phyloP scores from a whole-genome alignment of 106 monocot species.

The Acorus calamus region DNA sequence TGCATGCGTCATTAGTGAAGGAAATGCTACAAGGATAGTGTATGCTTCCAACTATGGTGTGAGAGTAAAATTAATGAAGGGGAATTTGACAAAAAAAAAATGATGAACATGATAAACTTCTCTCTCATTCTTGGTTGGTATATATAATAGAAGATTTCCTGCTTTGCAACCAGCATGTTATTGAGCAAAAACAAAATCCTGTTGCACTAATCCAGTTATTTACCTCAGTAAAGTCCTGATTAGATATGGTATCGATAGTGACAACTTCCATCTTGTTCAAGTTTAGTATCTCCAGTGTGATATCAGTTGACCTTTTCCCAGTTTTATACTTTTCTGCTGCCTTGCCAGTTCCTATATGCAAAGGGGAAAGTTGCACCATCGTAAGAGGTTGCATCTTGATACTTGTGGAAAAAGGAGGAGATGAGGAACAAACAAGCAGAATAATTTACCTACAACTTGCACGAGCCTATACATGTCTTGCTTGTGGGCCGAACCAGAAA shows the following conservation, averaged over 20 bases:
- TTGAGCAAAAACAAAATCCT: too few relatives aligned
- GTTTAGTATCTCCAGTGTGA: conserved; percentile 75
- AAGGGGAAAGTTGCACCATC: not conserved
- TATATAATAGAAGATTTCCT: too few relatives aligned
- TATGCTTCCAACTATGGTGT: too few relatives aligned
- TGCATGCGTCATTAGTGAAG: too few relatives aligned
- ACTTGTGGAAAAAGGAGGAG: not conserved
- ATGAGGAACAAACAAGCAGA: conserved; percentile 1
- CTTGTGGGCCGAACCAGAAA: conserved; percentile 45
- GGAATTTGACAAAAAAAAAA: too few relatives aligned
- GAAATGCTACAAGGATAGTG: too few relatives aligned
- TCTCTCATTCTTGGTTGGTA: too few relatives aligned
- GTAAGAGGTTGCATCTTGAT: not conserved
- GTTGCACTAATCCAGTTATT: not conserved
- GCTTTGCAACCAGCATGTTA: too few relatives aligned
- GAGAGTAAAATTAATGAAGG: too few relatives aligned
- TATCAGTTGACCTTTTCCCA: conserved; percentile 83
- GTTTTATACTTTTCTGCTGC: conserved; percentile 62
- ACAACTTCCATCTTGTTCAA: conserved; percentile 68
- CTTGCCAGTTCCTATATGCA: conserved; percentile 51
- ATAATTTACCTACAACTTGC: conserved; percentile 65
- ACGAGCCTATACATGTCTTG: conserved; percentile 91
- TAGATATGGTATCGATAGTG: conserved; percentile 76
- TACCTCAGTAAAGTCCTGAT: conserved; percentile 99
- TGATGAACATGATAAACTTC: too few relatives aligned